These are phyloP conservation scores for Sporothrix sp. DNA, from an alignment of 2,329 filamentous ascomycete species.

Conservation along the genomic window DNA sequence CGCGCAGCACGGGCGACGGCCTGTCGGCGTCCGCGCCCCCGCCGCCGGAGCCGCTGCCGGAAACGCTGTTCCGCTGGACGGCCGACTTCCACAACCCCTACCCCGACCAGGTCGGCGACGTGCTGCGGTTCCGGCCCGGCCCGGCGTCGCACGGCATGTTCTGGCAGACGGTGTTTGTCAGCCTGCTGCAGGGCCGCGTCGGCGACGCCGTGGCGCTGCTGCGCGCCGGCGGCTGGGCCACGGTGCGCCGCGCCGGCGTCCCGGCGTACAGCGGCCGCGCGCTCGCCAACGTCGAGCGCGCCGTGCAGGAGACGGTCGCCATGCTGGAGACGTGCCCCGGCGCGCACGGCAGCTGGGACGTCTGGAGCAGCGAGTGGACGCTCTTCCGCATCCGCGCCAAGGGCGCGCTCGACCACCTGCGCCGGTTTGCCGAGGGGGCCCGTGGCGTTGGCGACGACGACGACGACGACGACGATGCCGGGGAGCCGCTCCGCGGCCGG, in stretches of 20 bases:
- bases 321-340: slow-evolving; percentile 67
- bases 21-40: slow-evolving; percentile 27
- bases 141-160: slow-evolving; percentile 69
- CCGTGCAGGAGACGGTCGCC: slow-evolving; percentile 56
- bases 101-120: slow-evolving; percentile 53
- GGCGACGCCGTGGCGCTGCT: slow-evolving; percentile 57
- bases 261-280: slow-evolving; percentile 64
- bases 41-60: slow-evolving; percentile 48
- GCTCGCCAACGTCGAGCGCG: slow-evolving; percentile 67
- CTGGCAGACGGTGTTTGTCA: slow-evolving; percentile 74
- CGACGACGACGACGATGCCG: slow-evolving; percentile 44
- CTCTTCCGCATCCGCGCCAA: slow-evolving; percentile 69
- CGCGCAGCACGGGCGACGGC: slow-evolving; percentile 33
- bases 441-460: slow-evolving; percentile 20
- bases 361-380: slow-evolving; percentile 71
- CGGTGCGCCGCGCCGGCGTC: slow-evolving; percentile 59
- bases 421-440: slow-evolving; percentile 68
- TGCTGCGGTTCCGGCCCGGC: slow-evolving; percentile 56
- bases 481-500: slow-evolving; percentile 22
- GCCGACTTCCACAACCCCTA: slow-evolving; percentile 65
- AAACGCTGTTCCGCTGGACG: slow-evolving; percentile 76
- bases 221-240: slow-evolving; percentile 65
- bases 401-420: slow-evolving; percentile 59
- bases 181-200: slow-evolving; percentile 67
- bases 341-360: slow-evolving; percentile 65